Base-by-base conservation (phyloP, 176 grass and related monocot species). In the Elymus sibiricus region DNA sequence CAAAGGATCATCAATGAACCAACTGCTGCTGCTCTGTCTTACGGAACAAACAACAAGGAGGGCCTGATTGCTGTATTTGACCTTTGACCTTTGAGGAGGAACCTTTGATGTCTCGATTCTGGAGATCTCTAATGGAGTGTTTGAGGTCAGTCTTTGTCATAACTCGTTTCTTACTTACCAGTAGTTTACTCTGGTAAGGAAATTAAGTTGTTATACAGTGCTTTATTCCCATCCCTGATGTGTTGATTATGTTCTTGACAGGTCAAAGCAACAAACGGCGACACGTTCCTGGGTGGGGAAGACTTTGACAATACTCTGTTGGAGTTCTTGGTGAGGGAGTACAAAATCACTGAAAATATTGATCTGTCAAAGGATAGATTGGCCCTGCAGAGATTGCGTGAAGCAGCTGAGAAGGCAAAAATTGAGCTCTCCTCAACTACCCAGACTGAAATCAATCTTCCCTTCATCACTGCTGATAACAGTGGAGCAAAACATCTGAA, bases 331-430 rank as follows among this genome's bases (percentile, higher is more conserved):
- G 59, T 85, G n/a, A 76, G 63, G 35, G 88, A 89, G 42, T 89
- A 76, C 71, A 85, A 85, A 62, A 65, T 60, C 35, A 81, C 83
- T 28, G 83, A 89, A 51, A 70, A n/a, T 16, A 89, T 89, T 42
- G 88, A 89, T 81, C 70, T 89, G 21, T 89, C 88, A 38, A 89
- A 89, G 73, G 88, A 89, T 19, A 85, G 88, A 17, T 49, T 89
- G 70, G 88, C 83, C 1, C 59, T 89, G 60, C 88, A 89, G 70
- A 85, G 88, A 78, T 83, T 89, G 28, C 77, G 77, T 15, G 90
- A 91, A 65, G 90, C 90, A 77, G 85, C 90, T 42, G 90, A 91
- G 81, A 91, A 86, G 40, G 89, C 84, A 8, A 88, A 91, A 49
- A 75, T 91, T 7, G 90, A 91, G 14, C 86, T 88, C 71, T 91